These are phyloP conservation scores for Candida hungchunana DNA, from an alignment of 805 yeast species.

Conservation along the genomic window DNA sequence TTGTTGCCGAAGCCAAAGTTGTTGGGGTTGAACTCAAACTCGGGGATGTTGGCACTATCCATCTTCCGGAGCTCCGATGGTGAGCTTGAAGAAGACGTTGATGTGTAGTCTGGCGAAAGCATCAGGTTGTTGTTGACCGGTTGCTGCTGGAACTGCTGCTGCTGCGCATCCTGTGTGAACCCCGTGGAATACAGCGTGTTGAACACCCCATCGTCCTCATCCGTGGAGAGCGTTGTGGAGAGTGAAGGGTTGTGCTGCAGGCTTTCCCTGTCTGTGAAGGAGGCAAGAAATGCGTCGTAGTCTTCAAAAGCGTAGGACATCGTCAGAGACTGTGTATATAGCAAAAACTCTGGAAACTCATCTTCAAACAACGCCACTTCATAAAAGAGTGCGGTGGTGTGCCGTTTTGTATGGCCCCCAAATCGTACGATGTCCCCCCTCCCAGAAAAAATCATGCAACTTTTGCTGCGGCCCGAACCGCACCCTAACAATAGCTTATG, in stretches of 20 bases:
- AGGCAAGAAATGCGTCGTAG: constrained; percentile 29
- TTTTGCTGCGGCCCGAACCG: constrained; percentile 4
- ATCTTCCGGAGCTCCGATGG: constrained; percentile 12
- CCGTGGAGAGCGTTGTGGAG: constrained; percentile 14
- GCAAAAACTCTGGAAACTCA: too few relatives aligned
- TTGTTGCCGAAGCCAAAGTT: background rate
- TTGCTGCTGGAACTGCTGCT: constrained; percentile 4
- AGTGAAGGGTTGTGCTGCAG: constrained; percentile 15
- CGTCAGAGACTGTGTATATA: background rate
- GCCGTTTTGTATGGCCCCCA: constrained; percentile 3
- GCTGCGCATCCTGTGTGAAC: constrained; percentile 2
- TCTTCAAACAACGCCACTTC: too few relatives aligned
- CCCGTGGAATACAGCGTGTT: constrained; percentile 1
- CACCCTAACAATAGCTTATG: constrained; percentile 7
- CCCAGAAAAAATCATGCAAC: constrained; percentile 15
- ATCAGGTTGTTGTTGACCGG: constrained; percentile 1
- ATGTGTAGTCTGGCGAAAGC: constrained; percentile 16
- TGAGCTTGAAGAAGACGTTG: constrained; percentile 13
- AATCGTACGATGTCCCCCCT: constrained; percentile 12
- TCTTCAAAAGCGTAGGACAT: constrained; percentile 30
- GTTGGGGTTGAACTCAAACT: constrained; percentile 5
- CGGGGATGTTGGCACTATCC: constrained; percentile 5
- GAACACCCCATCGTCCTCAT: constrained; percentile 11
- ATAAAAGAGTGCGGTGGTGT: too few relatives aligned
- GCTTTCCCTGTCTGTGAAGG: constrained; percentile 16